Conservation (phyloP, 352 stramenopile genomes). For the Globisporangium middletonii region DNA sequence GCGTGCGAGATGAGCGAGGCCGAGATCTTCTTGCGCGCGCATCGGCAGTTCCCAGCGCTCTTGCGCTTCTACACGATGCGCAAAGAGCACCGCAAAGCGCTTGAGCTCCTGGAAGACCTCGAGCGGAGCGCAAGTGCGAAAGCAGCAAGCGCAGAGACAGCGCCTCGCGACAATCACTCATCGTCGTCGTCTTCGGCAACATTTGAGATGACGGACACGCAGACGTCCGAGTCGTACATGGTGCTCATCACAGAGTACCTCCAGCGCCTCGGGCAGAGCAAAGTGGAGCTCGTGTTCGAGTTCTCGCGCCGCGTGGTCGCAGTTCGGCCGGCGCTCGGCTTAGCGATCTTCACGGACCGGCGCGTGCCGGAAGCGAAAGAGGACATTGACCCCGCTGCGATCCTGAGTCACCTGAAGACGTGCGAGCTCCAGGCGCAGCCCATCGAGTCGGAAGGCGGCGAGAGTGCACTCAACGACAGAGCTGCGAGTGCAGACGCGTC, state of each 20-base stretch:
- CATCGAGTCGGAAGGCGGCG: neutral
- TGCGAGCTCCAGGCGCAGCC: constrained; percentile 24
- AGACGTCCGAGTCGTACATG: constrained; percentile 46
- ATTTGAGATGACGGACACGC: constrained; percentile 11
- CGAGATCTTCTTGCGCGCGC: constrained; percentile 72
- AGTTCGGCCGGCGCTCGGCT: constrained; percentile 39
- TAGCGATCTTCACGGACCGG: constrained; percentile 79
- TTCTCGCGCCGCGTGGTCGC: constrained; percentile 70
- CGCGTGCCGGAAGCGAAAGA: constrained; percentile 32
- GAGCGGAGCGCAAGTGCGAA: constrained; percentile 40
- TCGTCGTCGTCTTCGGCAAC: constrained; percentile 3
- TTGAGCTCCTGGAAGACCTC: constrained; percentile 77
- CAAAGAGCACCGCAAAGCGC: constrained; percentile 69
- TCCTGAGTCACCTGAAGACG: constrained; percentile 68
- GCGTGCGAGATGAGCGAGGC: constrained; percentile 67
- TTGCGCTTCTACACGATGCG: constrained; percentile 65
- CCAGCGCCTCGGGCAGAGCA: constrained; percentile 49
- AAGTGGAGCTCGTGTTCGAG: constrained; percentile 71
- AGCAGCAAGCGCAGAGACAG: neutral
- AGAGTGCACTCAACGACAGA: neutral
- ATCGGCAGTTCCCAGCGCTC: constrained; percentile 51
- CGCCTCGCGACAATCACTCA: neutral
- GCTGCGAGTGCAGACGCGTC: neutral
- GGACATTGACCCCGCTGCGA: constrained; percentile 57
- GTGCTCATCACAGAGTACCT: constrained; percentile 64